Evolutionary conservation across 768 basidiomycete species (phyloP).

Genomic region (Grammothele lineata): DNA sequence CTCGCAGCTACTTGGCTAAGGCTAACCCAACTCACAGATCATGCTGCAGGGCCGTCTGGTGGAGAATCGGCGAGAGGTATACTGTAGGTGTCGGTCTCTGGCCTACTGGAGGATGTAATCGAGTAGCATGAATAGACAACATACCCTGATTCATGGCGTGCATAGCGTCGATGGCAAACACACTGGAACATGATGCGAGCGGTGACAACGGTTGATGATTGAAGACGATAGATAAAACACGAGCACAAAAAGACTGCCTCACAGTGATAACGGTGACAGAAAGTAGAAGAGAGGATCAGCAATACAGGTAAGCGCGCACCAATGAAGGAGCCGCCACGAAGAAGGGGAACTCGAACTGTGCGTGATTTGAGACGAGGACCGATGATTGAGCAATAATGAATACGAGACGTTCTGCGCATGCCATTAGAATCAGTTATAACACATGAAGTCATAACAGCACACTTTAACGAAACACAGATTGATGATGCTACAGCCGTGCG

Average conservation of each 20-base stretch:
- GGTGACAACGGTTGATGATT: conserved; percentile 1
- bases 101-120: too few relatives aligned
- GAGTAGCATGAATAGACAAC: too few relatives aligned
- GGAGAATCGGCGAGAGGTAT: too few relatives aligned
- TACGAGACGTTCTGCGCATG: conserved; percentile 5
- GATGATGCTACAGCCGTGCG: conserved; percentile 15
- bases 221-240: conserved; percentile 6
- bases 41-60: too few relatives aligned
- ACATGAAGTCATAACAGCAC: conserved; percentile 15
- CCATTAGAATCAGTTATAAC: conserved; percentile 1
- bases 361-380: conserved; percentile 1
- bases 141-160: too few relatives aligned
- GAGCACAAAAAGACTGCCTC: conserved; percentile 7
- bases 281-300: too few relatives aligned
- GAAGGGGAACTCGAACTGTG: background rate
- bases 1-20: too few relatives aligned
- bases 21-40: too few relatives aligned
- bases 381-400: conserved; percentile 1
- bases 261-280: conserved; percentile 1
- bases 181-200: background rate
- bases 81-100: too few relatives aligned
- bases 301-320: too few relatives aligned
- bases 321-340: background rate
- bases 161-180: too few relatives aligned
- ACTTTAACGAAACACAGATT: conserved; percentile 17